Evolutionary conservation across 441 rosid species (phyloP), one percentile per base, ranked within the genome.

Genomic region (Corymbia citriodora): DNA sequence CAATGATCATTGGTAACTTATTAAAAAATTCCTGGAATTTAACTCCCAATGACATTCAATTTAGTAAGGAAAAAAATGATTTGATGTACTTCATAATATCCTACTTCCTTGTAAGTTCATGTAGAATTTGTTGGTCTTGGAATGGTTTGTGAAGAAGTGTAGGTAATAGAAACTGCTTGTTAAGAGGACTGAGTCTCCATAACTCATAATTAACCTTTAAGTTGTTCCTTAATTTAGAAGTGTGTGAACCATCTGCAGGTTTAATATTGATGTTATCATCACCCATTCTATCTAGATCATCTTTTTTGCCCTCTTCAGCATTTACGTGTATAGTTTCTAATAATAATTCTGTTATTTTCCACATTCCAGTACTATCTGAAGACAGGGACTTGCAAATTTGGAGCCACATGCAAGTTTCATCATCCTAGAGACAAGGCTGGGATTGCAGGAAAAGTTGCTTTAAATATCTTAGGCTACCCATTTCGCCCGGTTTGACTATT

Each of bases 351-450:
- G 55, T 89, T 93, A 83, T 92, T 49, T 72, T 81, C 74, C 90
- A 68, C 87, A 86, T 74, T 53, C 55, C 95, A 98, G 99, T 97
- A 96, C 95, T 98, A 95, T 92, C 92, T 98, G 91, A 97, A 97
- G 95, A 98, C 99, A 55, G 99, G 99, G 92, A 97, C 98, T n/a
- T 98, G 99, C 94, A 98, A 98, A 94, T 98, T 98, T 95, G 99
- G 99, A 91, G 99, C 99, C 90, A 97, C 99, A 90, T 98, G 99
- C 97, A 98, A 97, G 95, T 98, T 98, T 93, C 97, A 98, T 94
- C 99, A 98, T 94, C 99, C 99, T 87, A 97, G 95, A 94, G 98
- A 97, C 92, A 97, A 96, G 95, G 99, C 99, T 93, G 99, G 99
- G 74, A 94, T 96, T 93, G 96, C 97, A 90, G 99, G 97, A 91